Conservation (phyloP, 73 alveolate species). For the Stentor roeselii region DNA sequence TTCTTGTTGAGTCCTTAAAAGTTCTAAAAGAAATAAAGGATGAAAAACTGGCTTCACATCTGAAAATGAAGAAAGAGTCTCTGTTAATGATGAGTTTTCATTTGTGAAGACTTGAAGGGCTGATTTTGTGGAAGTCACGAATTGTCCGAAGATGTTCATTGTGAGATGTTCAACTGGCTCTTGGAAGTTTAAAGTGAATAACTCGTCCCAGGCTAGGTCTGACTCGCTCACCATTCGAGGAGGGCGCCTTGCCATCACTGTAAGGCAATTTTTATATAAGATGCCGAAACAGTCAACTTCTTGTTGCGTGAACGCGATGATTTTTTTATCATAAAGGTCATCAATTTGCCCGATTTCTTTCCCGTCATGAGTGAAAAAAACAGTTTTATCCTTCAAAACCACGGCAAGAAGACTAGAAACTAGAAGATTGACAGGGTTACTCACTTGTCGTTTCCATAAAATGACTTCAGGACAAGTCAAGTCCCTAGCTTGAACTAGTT, state of each 20-base stretch:
- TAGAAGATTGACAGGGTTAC: not conserved
- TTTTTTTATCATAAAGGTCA: not conserved
- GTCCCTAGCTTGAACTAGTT: not conserved
- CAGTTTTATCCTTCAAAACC: not conserved
- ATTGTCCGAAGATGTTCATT: not conserved
- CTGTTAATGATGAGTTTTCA: not conserved
- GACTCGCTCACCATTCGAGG: not conserved
- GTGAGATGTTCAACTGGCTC: not conserved
- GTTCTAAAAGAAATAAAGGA: conserved; percentile 1
- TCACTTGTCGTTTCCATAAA: no score
- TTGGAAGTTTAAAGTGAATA: not conserved
- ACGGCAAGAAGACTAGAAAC: not conserved
- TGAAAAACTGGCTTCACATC: not conserved
- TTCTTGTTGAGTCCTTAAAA: not conserved
- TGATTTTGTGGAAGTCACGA: not conserved
- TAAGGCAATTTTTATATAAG: no score
- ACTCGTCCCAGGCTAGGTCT: not conserved
- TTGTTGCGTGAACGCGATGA: not conserved
- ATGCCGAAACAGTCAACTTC: not conserved
- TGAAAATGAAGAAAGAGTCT: not conserved
- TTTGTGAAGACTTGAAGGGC: not conserved
- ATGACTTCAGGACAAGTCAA: not conserved
- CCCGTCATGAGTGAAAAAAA: not conserved
- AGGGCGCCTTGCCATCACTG: not conserved
- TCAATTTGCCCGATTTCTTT: not conserved